Evolutionary conservation across 306 rosid species (phyloP).

Genomic region (Citrullus amarus): DNA sequence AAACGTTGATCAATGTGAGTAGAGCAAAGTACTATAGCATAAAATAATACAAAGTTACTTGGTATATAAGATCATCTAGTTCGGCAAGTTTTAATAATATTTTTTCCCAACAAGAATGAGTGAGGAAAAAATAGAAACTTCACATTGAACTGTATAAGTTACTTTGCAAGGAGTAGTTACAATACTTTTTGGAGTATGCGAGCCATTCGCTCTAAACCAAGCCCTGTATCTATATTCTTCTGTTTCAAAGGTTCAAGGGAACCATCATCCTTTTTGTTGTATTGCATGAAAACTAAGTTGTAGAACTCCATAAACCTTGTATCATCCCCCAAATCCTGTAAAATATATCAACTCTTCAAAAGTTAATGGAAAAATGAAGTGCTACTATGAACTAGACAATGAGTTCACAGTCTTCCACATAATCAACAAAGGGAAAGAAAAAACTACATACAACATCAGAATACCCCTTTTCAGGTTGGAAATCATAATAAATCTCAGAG

Average conservation of each 20-base stretch:
- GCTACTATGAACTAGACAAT: conserved; percentile 6
- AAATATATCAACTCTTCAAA: conserved; percentile 5
- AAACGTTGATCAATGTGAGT: conserved; percentile 12
- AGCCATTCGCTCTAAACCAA: conserved; percentile 93
- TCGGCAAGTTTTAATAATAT: background rate
- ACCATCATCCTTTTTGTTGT: conserved; percentile 74
- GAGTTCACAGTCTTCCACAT: conserved; percentile 11
- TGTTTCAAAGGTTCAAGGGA: conserved; percentile 84
- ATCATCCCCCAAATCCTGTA: conserved; percentile 83
- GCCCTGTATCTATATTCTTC: conserved; percentile 90
- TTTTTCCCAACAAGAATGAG: background rate
- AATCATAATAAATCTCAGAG: conserved; percentile 90
- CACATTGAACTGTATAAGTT: background rate
- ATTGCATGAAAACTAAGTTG: conserved; percentile 93
- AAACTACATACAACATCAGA: conserved; percentile 37
- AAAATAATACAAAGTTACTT: background rate
- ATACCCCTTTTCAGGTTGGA: conserved; percentile 76
- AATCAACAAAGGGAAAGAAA: conserved; percentile 9
- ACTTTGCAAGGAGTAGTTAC: conserved; percentile 8
- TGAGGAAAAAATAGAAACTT: background rate
- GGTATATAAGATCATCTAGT: background rate
- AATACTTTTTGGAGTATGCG: conserved; percentile 83
- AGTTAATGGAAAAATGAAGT: background rate
- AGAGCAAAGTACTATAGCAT: background rate
- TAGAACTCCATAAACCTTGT: conserved; percentile 83